Base-by-base conservation (phyloP, 202 grass and related monocot species). In the Dendrocalamus latiflorus region DNA sequence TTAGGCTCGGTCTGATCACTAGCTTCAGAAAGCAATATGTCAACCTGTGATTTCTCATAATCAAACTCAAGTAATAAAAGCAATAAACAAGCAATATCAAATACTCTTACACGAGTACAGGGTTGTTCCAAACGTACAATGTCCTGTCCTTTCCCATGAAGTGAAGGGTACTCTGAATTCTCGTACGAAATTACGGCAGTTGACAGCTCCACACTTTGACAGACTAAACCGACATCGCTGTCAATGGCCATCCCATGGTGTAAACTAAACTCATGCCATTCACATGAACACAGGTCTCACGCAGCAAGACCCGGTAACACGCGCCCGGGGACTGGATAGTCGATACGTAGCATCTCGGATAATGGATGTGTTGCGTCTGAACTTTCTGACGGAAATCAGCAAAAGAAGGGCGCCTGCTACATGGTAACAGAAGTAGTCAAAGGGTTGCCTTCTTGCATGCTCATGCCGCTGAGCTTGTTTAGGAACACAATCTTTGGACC, bases 371-470 rank as follows among this genome's bases (percentile, higher is more conserved):
- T 25, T 81, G 14, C 18, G 9, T 75, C 59, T 80, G 69, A 79
- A 73, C 36, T 64, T 20, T 67, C 20, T 56, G 37, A 75, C 33
- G 54, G 65, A 71, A 47, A 48, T 22, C 47, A 16, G 39, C 57
- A 65, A 49, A 58, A 77, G 5, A n/a, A 76, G 30, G 20, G 44
- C 37, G 42, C 41, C 28, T n/a, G 18, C 20, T 60, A 62, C 38
- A n/a, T 33, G 65, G 62, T 68, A 12, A 13, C 21, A 9, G 25
- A 30, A 26, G 68, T 28, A 45, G 71, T 82, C 83, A 90, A 86
- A 72, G 65, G 67, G 9, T 53, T 47, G 83, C 51, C 83, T 68
- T 77, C 49, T 79, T 83, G 83, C 60, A 39, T 74, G 88, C 49
- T 83, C 70, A 18, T 64, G 48, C 57, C 58, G 15, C 24, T 74